Evolutionary conservation across 1,284 basidiomycete species (phyloP).

Genomic region (Microbotryum saponariae): DNA sequence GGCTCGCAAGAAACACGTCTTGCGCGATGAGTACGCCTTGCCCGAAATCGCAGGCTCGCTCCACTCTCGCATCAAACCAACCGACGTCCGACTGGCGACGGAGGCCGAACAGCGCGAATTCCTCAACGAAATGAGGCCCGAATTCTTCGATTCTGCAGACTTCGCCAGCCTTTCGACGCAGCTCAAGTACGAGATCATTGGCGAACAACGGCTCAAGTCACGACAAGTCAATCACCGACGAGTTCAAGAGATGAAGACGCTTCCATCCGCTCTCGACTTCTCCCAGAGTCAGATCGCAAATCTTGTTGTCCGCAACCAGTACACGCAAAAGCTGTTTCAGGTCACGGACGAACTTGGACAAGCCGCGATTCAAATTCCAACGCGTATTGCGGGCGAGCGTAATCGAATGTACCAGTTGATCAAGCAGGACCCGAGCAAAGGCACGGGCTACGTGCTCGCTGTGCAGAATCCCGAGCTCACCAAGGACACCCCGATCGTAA

Average conservation of each 20-base stretch:
- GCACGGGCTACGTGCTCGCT: conserved; percentile 89
- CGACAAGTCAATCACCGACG: conserved; percentile 88
- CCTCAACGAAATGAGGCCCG: conserved; percentile 85
- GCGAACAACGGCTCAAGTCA: conserved; percentile 81
- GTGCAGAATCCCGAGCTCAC: conserved; percentile 52
- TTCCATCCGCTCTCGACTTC: conserved; percentile 85
- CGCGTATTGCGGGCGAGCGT: conserved; percentile 86
- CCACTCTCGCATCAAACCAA: conserved; percentile 43
- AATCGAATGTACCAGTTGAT: conserved; percentile 90
- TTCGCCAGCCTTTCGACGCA: conserved; percentile 91
- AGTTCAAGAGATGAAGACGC: conserved; percentile 76
- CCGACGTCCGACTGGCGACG: conserved; percentile 84
- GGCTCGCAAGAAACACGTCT: conserved; percentile 43
- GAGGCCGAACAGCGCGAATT: conserved; percentile 83
- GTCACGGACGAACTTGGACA: conserved; percentile 89
- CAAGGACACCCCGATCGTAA: conserved; percentile 16
- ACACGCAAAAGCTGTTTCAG: conserved; percentile 89
- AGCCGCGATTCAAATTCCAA: conserved; percentile 76
- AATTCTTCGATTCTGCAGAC: conserved; percentile 77
- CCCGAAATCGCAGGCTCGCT: conserved; percentile 33
- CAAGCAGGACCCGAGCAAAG: conserved; percentile 68
- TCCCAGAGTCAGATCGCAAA: conserved; percentile 89
- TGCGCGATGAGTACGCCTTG: conserved; percentile 38
- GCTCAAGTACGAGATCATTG: conserved; percentile 96
- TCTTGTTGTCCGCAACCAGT: conserved; percentile 75